Percentiles rank a stretch among this genome's conserved stretches.
These are phyloP conservation scores for Vitis rupestris DNA, from an alignment of 164 flowering plant genomes.

Conservation along the genomic window DNA sequence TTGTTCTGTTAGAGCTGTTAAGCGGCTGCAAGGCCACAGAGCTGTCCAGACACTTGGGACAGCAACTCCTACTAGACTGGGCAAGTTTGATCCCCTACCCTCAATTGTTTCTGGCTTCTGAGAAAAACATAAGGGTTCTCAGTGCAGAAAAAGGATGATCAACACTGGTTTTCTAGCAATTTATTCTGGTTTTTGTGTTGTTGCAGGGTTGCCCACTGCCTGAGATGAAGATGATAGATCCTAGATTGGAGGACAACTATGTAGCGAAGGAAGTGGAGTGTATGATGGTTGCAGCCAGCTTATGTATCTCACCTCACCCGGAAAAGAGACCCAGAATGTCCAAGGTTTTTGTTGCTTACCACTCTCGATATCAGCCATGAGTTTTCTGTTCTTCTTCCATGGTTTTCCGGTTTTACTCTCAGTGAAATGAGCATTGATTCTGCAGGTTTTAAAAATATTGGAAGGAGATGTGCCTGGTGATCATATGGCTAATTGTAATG, in stretches of 20 bases:
- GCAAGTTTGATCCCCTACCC: conserved; percentile 11
- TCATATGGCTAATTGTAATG: conserved; percentile 9
- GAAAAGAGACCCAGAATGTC: conserved; percentile 40
- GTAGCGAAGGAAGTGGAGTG: conserved; percentile 22
- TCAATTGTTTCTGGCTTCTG: background rate
- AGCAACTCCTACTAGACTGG: conserved; percentile 34
- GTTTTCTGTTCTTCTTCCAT: background rate
- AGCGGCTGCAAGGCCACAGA: conserved; percentile 34
- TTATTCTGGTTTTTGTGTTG: background rate
- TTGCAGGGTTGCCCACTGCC: background rate
- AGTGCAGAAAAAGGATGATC: no score
- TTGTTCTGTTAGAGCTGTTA: conserved; percentile 39
- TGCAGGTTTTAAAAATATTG: conserved; percentile 31
- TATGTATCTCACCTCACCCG: conserved; percentile 32
- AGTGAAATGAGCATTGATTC: background rate
- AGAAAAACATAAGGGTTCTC: no score
- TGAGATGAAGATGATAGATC: conserved; percentile 4
- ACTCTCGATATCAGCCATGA: background rate
- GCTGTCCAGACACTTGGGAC: conserved; percentile 20
- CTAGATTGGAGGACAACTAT: conserved; percentile 20
- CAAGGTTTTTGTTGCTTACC: conserved; percentile 18
- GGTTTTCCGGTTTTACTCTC: background rate
- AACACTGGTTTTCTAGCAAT: no score
- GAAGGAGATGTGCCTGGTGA: conserved; percentile 31
- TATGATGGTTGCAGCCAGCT: conserved; percentile 37